Base-by-base conservation (phyloP, 1,284 basidiomycete species). In the Quambalaria eucalypti region DNA sequence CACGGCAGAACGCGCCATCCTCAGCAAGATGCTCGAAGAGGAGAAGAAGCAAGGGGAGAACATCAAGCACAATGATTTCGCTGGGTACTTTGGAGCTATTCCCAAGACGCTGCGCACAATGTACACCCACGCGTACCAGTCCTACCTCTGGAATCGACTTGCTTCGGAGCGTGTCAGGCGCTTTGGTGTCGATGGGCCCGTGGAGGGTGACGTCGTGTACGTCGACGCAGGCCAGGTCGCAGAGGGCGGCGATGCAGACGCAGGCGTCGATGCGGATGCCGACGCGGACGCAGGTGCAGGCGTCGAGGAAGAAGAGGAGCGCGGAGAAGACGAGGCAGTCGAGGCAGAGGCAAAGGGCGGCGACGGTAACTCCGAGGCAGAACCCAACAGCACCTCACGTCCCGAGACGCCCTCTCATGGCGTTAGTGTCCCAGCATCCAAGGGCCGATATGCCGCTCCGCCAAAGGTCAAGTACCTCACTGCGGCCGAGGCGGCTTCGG, bases 111-210 rank as follows among this genome's bases (percentile, higher is more conserved):
- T 99, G 61, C 82, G 92, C 48, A 79, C 93, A 60, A 97, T 99
- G 89, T 98, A 98, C 73, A 85, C 97, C 48, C 95, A 99, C 77
- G 92, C 93, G 33, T 98, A 97, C 76, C 95, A 99, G 76, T 93
- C 90, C 16, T 98, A 97, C 69, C 85, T 98, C 28, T 99, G 93
- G 95, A 99, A 98, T 77, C 83, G 88, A 44, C 85, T 96, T 54
- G 88, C 91, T 23, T 95, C 91, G 12, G 90, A 93, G 76, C 85
- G 95, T 14, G 85, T 97, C 66, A 84, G 83, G 61, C 79, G 80
- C 44, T 85, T 87, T 71, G 91, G 92, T 1, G 80, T 83, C 16
- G 84, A 85, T 12, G 82, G 82, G 57, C 84, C 89, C 0, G 81
- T 92, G 28, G 83, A 83, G 8, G 95, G 95, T 0, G 95, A 99